Conservation (phyloP, 192 early-diverging fungal species). For the Rhizophagus clarus region DNA sequence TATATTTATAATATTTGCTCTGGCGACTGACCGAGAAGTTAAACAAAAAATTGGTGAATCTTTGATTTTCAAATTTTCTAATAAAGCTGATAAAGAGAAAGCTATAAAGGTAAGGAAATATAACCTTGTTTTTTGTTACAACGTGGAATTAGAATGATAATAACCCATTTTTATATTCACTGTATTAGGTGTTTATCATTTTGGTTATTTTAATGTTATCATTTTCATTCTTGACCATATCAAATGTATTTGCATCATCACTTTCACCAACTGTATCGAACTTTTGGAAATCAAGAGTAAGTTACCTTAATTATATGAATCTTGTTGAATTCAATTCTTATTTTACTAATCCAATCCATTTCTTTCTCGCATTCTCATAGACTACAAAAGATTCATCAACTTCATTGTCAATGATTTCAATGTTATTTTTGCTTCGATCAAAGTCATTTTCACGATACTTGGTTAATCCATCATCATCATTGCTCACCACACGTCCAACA, state of each 20-base stretch:
- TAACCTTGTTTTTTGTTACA: not conserved
- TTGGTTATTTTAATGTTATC: not conserved
- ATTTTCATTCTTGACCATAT: constrained; percentile 6
- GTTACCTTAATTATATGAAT: not conserved
- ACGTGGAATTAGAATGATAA: no score
- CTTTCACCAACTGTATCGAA: not conserved
- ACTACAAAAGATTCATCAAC: not conserved
- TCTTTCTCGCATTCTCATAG: not conserved
- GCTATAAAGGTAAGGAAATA: not conserved
- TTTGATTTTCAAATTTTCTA: constrained; percentile 10
- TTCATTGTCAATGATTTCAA: not conserved
- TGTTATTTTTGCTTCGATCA: constrained; percentile 8
- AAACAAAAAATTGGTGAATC: constrained; percentile 19
- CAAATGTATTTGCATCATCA: not conserved
- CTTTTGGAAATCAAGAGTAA: constrained; percentile 13
- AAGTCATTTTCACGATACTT: constrained; percentile 3
- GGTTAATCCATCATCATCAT: not conserved
- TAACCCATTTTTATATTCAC: no score
- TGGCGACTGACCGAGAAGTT: constrained; percentile 1
- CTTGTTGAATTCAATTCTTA: not conserved
- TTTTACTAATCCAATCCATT: not conserved
- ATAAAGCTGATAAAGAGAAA: not conserved
- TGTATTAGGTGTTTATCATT: not conserved
- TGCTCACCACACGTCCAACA: not conserved
- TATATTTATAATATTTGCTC: not conserved